These are phyloP conservation scores for Mortierella sp. DNA, from an alignment of 371 early-diverging fungal species.

Conservation along the genomic window DNA sequence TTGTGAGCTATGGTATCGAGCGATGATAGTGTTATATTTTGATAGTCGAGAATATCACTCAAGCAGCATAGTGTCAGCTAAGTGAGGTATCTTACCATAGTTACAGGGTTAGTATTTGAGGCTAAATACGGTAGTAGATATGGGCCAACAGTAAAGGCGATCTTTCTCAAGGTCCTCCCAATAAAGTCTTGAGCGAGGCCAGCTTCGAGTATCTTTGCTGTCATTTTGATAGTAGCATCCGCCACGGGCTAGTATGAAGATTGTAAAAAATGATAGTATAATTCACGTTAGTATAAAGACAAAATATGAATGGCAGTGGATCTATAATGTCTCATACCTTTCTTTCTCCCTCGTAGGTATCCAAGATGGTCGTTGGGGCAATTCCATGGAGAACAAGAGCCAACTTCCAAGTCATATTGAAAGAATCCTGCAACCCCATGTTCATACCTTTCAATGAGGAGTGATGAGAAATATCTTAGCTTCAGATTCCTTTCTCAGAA, in stretches of 20 bases:
- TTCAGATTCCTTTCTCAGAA: too few species aligned
- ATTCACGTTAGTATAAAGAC: not conserved
- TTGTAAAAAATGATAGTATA: not conserved
- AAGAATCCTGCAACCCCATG: slow-evolving; percentile 45
- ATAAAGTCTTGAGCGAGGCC: slow-evolving; percentile 31
- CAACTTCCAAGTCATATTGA: slow-evolving; percentile 51
- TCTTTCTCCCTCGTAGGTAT: slow-evolving; percentile 39
- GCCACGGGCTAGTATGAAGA: slow-evolving; percentile 37
- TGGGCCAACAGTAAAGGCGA: slow-evolving; percentile 26
- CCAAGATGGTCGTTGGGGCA: slow-evolving; percentile 33
- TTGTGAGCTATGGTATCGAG: slow-evolving; percentile 32
- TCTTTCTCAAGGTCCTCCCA: slow-evolving; percentile 16
- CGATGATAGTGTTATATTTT: too few species aligned
- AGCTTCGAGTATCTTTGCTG: slow-evolving; percentile 12
- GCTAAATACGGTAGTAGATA: slow-evolving; percentile 31
- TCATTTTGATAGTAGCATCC: slow-evolving; percentile 32
- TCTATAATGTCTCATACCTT: slow-evolving; percentile 19
- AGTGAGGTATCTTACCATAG: slow-evolving; percentile 24
- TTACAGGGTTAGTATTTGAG: slow-evolving; percentile 13
- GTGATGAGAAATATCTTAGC: not conserved
- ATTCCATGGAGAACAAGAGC: slow-evolving; percentile 43
- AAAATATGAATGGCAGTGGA: not conserved
- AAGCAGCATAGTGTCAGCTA: not conserved
- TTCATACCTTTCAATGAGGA: slow-evolving; percentile 41
- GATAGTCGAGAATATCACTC: not conserved